These are phyloP conservation scores for Ceratobasidium sp. DNA, from an alignment of 1,284 basidiomycete genomes.

Conservation along the genomic window DNA sequence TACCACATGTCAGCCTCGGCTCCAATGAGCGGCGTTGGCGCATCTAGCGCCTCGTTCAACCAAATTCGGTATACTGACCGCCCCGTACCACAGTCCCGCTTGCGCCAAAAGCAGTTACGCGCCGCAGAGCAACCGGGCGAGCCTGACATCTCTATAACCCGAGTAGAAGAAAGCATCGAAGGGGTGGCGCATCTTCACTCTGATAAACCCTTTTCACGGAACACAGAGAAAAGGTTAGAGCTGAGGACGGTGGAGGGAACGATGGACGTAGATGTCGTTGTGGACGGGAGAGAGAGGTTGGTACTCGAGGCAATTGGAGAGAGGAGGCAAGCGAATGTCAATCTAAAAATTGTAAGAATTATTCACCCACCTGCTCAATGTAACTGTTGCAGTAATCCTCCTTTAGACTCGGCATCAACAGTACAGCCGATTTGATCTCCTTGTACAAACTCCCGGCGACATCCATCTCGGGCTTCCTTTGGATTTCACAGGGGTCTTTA, in stretches of 20 bases:
- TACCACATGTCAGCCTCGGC: neutral
- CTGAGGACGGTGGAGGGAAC: slow-evolving; percentile 21
- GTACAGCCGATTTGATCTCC: slow-evolving; percentile 28
- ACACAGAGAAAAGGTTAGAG: slow-evolving; percentile 24
- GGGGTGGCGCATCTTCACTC: slow-evolving; percentile 38
- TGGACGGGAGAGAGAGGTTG: slow-evolving; percentile 33
- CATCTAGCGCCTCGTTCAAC: slow-evolving; percentile 1
- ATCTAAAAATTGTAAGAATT: slow-evolving; percentile 27
- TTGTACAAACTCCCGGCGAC: slow-evolving; percentile 39
- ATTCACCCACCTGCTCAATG: neutral
- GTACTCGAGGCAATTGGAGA: slow-evolving; percentile 34
- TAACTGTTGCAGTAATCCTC: neutral
- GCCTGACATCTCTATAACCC: slow-evolving; percentile 29
- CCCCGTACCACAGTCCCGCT: slow-evolving; percentile 18
- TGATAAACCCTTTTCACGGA: slow-evolving; percentile 31
- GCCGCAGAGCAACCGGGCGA: slow-evolving; percentile 40
- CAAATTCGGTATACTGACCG: neutral
- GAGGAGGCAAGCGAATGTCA: slow-evolving; percentile 35
- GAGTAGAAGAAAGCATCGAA: slow-evolving; percentile 30
- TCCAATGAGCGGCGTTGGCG: slow-evolving; percentile 33
- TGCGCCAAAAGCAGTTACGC: slow-evolving; percentile 37
- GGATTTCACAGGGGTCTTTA: slow-evolving; percentile 41
- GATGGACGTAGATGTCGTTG: slow-evolving; percentile 35
- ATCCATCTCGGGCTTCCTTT: slow-evolving; percentile 40
- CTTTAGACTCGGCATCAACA: slow-evolving; percentile 23